Conservation (phyloP, 768 basidiomycete species). For the Suillus lakei region DNA sequence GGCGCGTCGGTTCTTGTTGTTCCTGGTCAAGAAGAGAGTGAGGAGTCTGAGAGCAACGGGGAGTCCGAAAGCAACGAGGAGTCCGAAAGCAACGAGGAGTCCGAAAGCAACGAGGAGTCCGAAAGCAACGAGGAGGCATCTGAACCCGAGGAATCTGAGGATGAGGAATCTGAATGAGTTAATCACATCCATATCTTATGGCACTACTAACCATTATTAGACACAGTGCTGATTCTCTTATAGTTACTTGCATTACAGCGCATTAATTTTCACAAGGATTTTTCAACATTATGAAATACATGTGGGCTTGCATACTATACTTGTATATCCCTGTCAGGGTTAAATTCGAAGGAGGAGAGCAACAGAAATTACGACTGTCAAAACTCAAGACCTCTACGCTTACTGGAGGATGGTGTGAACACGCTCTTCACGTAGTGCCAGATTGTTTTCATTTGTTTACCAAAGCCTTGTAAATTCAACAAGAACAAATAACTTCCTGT, state of each 20-base stretch:
- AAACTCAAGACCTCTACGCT: too few relatives aligned
- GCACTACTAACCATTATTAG: background rate
- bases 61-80: constrained; percentile 4
- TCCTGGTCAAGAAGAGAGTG: background rate
- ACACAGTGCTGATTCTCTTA: background rate
- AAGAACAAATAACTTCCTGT: constrained; percentile 6
- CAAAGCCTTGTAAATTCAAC: constrained; percentile 9
- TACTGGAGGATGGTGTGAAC: too few relatives aligned
- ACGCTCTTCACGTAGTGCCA: too few relatives aligned
- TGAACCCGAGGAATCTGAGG: background rate
- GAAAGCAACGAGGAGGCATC: background rate
- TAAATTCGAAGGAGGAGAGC: too few relatives aligned
- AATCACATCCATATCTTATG: background rate
- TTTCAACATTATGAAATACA: too few relatives aligned
- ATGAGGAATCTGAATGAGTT: background rate
- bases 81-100: background rate
- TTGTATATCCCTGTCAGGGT: too few relatives aligned
- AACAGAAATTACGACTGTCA: too few relatives aligned
- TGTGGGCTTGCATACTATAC: too few relatives aligned
- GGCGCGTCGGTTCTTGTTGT: constrained; percentile 52
- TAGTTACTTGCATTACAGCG: background rate
- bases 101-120: too few relatives aligned
- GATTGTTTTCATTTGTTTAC: background rate
- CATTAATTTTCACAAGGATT: too few relatives aligned
- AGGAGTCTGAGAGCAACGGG: background rate